Evolutionary conservation across 2,329 filamentous ascomycete genomes (phyloP), one percentile per base, ranked within the genome.

Genomic region (Fusarium udum): DNA sequence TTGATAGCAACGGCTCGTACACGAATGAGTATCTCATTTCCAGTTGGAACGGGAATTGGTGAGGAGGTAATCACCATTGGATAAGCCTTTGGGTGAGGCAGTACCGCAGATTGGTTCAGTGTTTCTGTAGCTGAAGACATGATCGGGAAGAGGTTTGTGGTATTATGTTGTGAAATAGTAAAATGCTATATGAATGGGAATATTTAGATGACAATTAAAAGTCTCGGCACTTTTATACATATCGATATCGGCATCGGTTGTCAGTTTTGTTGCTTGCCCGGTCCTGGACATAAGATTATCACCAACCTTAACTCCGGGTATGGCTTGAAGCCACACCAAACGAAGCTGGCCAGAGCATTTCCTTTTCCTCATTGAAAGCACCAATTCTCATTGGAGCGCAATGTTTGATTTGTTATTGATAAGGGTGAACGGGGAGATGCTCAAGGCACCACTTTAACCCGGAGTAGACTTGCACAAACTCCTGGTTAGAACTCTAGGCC

Each of bases 401-500:
- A 43, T 24, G 0, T 0, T 24, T 43, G 0, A 11, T 18, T n/a
- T 24, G 0, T 12, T 18, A 6, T 43, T 3, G 15, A 18, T 8
- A 12, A 43, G n/a, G 24, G 6, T 24, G 15, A 42, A 13, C 8
- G 34, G 16, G 34, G 9, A 15, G 16, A 36, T 36, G 1, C 34
- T 18, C 9, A 36, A 36, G 34, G 4, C 34, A 36, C 9, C 9
- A 5, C 15, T 7, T 4, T 16, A 32, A 32, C 32, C 13, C 12
- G 32, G 32, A 13, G 3, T 32, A 14, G 4, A 32, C 5, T 13
- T 34, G 14, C 34, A 16, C 34, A 16, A 34, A 14, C 34, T 36
- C 16, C 34, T 20, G 18, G 16, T 37, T 20, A 37, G 18, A 20
- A 12, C n/a, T n/a, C n/a, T n/a, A n/a, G n/a, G n/a, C n/a, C n/a